These are phyloP conservation scores for Dichotomopilus funicola DNA, from an alignment of 2,329 filamentous ascomycete species.

Conservation along the genomic window DNA sequence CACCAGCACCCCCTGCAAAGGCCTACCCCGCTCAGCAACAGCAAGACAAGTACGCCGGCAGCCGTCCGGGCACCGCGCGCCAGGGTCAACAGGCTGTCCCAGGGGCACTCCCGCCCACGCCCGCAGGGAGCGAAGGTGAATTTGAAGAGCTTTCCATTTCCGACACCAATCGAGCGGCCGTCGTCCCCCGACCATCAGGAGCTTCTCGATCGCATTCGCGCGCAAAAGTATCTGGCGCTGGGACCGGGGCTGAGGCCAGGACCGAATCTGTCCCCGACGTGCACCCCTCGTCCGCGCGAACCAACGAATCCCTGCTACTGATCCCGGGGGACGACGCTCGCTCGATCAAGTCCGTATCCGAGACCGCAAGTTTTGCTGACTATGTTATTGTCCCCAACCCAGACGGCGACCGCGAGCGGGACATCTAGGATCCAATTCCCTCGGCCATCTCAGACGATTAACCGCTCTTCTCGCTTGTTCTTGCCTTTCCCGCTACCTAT, in stretches of 20 bases:
- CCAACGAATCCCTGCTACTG: background rate
- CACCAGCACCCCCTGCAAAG: slow-evolving; percentile 25
- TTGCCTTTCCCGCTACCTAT: background rate
- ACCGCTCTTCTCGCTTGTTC: background rate
- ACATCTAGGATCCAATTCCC: slow-evolving; percentile 23
- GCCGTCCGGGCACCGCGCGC: slow-evolving; percentile 49
- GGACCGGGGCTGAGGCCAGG: too few species aligned
- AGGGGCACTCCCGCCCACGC: slow-evolving; percentile 54
- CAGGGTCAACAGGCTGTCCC: slow-evolving; percentile 45
- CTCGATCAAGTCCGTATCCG: slow-evolving; percentile 24
- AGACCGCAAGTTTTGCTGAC: slow-evolving; percentile 37
- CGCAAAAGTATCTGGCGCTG: background rate
- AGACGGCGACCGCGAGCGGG: slow-evolving; percentile 39
- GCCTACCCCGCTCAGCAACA: slow-evolving; percentile 22
- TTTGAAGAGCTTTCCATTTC: slow-evolving; percentile 36
- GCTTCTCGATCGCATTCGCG: slow-evolving; percentile 4
- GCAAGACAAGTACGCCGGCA: slow-evolving; percentile 35
- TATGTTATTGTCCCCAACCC: slow-evolving; percentile 33
- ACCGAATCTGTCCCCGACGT: background rate
- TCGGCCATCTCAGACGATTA: background rate
- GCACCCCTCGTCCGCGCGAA: background rate
- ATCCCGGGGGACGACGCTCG: slow-evolving; percentile 14
- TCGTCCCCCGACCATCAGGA: slow-evolving; percentile 8
- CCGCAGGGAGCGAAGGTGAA: slow-evolving; percentile 58
- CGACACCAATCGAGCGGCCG: background rate